These are phyloP conservation scores for Seiridium cupressi DNA, from an alignment of 2,329 filamentous ascomycete species.

Conservation along the genomic window DNA sequence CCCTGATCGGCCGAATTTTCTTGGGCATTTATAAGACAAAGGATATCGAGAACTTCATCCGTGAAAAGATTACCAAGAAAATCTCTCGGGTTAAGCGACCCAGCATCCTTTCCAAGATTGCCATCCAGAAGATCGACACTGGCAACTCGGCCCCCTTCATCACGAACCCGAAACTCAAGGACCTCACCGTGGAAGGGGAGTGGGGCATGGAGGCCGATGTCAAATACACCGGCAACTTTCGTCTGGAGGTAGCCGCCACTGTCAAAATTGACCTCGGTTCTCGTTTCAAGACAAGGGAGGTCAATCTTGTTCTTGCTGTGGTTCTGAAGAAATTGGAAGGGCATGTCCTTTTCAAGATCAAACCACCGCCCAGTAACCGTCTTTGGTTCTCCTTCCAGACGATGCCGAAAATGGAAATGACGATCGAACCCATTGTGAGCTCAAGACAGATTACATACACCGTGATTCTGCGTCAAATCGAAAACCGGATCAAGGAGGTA, in stretches of 20 bases:
- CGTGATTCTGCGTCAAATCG: constrained; percentile 87
- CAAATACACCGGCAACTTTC: constrained; percentile 84
- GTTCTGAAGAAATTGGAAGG: constrained; percentile 84
- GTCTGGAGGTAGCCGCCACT: constrained; percentile 87
- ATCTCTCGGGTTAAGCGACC: constrained; percentile 92
- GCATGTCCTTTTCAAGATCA: constrained; percentile 81
- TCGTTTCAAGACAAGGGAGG: constrained; percentile 86
- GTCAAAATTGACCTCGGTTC: constrained; percentile 86
- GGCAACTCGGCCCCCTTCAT: constrained; percentile 86
- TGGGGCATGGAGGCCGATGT: constrained; percentile 84
- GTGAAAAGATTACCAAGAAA: constrained; percentile 90
- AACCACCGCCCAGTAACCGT: constrained; percentile 91
- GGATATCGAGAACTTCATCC: constrained; percentile 75
- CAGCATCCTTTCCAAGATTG: constrained; percentile 81
- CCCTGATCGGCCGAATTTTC: constrained; percentile 83
- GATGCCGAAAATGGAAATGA: constrained; percentile 91
- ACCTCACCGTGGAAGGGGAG: constrained; percentile 89
- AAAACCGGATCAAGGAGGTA: constrained; percentile 91
- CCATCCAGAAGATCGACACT: constrained; percentile 79
- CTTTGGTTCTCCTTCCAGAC: constrained; percentile 94
- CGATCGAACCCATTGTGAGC: constrained; percentile 94
- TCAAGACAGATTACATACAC: constrained; percentile 93
- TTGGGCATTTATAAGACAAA: constrained; percentile 82
- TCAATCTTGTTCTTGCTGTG: constrained; percentile 83
- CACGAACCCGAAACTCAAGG: constrained; percentile 83